Base-by-base conservation (phyloP, 2,329 filamentous ascomycete species). In the Microsporum audouinii region DNA sequence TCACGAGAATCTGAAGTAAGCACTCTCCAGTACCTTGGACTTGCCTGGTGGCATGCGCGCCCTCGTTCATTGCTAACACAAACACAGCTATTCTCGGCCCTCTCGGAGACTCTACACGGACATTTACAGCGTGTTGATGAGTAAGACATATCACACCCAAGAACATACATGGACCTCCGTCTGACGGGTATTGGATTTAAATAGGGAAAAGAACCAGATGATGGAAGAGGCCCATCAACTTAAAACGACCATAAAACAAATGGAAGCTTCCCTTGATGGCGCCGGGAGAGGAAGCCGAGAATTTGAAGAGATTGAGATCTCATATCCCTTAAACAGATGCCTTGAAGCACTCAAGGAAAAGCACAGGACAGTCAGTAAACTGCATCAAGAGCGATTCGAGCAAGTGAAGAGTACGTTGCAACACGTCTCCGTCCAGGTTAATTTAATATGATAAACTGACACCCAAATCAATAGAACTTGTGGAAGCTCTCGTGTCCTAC, bases 401-500 rank as follows among this genome's bases (percentile, higher is more conserved):
- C 91, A 97, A 78, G 90, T 97, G 63, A 92, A 89, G 76, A 96
- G 90, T 95, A 78, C 68, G 87, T 75, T 23, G 36, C 6, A 43
- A 12, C 7, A 17, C 14, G 34, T 41, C 38, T 10, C 34, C 2
- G 10, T 55, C 31, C 36, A 36, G 49, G 53, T 23, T 60, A 12
- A 51, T 14, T 31, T 1, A 14, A 10, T n/a, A 14, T 31, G 17
- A 8, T 36, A 58, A 49, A 57, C 71, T 75, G 61, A 76, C 63
- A 14, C 2, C 17, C 17, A 27, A 0, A n/a, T 14, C 12, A 41
- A 31, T 67, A 95, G 90, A 96, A 80, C 87, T 99, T 65, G 91
- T 91, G 29, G 85, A 95, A 75, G 92, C 92, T 2, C 86, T 99
- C 58, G 88, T 96, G 72, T 96, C 92, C 3, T 99, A 97, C 73